phyloP scores from a whole-genome alignment of 495 filamentous ascomycete genomes.

The Aspergillus avenaceus region DNA sequence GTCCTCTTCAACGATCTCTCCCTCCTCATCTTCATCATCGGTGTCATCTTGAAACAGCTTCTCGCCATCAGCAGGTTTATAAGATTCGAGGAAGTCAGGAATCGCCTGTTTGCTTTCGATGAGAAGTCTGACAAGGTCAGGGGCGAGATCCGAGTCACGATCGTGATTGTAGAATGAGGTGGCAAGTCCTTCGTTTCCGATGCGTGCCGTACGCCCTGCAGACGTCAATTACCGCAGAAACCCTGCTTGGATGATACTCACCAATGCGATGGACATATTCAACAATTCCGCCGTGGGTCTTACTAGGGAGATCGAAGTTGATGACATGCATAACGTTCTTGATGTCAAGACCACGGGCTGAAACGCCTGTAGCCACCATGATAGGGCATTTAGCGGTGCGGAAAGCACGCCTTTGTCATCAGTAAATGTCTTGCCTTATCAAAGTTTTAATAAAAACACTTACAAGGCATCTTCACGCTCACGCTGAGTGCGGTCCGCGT shows the following conservation, averaged over 20 bases:
- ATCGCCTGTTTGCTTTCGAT: constrained; percentile 72
- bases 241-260: constrained; percentile 30
- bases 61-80: constrained; percentile 47
- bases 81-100: constrained; percentile 74
- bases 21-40: constrained; percentile 51
- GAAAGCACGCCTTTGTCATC: constrained; percentile 63
- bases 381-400: constrained; percentile 68
- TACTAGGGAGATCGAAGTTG: constrained; percentile 80
- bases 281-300: constrained; percentile 74
- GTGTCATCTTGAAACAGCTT: constrained; percentile 61
- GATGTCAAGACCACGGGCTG: constrained; percentile 88
- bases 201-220: constrained; percentile 84
- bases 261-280: constrained; percentile 95
- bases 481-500: constrained; percentile 78
- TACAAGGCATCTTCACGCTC: constrained; percentile 92
- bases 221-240: not conserved
- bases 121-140: constrained; percentile 69
- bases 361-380: constrained; percentile 77
- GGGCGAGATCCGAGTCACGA: constrained; percentile 62
- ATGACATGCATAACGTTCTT: constrained; percentile 83
- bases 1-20: constrained; percentile 5
- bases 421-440: not conserved
- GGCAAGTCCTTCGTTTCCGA: constrained; percentile 81
- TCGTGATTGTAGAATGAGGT: constrained; percentile 82
- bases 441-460: constrained; percentile 25